These are phyloP conservation scores for Platanus orientalis DNA, from an alignment of 164 flowering plant species.

Conservation along the genomic window DNA sequence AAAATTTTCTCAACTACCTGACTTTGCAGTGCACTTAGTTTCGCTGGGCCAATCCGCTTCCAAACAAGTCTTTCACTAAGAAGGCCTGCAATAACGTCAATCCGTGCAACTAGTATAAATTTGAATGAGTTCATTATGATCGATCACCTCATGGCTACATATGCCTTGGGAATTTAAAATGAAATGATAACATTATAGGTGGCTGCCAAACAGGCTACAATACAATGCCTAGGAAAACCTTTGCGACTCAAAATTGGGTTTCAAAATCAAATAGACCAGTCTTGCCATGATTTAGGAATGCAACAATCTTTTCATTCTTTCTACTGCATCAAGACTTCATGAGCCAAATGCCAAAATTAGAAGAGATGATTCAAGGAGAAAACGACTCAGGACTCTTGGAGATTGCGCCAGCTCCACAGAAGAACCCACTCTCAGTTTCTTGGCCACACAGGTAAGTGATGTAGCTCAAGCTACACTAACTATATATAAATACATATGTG, in stretches of 20 bases:
- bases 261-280: no score
- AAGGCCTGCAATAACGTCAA: slow-evolving; percentile 78
- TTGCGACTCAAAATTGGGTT: slow-evolving; percentile 11
- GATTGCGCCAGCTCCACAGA: slow-evolving; percentile 85
- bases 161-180: no score
- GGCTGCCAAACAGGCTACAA: no score
- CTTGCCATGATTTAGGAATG: no score
- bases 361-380: slow-evolving; percentile 82
- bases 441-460: no score
- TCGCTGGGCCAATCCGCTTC: slow-evolving; percentile 73
- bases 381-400: slow-evolving; percentile 91
- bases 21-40: slow-evolving; percentile 75
- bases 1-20: slow-evolving; percentile 73
- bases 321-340: no score
- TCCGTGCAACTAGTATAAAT: slow-evolving; percentile 24
- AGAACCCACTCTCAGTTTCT: slow-evolving; percentile 37
- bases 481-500: no score
- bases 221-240: no score
- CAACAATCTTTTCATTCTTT: no score
- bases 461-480: no score
- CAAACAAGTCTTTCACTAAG: slow-evolving; percentile 75
- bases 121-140: neutral
- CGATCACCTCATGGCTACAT: no score
- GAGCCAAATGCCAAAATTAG: slow-evolving; percentile 80
- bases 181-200: no score